Evolutionary conservation across 169 alveolate species (phyloP).

Genomic region (Cryptosporidium ryanae): DNA sequence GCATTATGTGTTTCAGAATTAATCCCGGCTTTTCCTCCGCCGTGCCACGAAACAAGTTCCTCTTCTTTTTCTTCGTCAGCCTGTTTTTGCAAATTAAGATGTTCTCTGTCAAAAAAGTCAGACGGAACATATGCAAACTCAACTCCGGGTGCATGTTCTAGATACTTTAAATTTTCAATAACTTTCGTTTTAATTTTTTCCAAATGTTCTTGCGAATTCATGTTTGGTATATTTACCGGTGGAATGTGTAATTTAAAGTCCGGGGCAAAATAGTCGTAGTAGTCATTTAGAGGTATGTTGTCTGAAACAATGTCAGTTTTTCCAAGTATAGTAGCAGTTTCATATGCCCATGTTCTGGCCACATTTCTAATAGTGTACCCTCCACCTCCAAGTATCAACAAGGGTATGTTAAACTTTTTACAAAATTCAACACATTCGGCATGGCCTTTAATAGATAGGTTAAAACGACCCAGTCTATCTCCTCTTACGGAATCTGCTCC

Average conservation of each 20-base stretch:
- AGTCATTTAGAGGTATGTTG: constrained; percentile 94
- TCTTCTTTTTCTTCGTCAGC: constrained; percentile 61
- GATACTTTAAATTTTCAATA: constrained; percentile 90
- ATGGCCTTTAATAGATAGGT: constrained; percentile 96
- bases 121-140: constrained; percentile 91
- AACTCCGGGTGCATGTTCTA: constrained; percentile 97
- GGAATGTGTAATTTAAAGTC: constrained; percentile 94
- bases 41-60: constrained; percentile 47
- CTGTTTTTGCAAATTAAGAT: constrained; percentile 30
- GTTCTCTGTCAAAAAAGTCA: constrained; percentile 86
- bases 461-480: constrained; percentile 97
- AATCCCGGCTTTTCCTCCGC: constrained; percentile 40
- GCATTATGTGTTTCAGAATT: background rate
- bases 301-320: constrained; percentile 89
- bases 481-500: constrained; percentile 98
- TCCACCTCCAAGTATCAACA: constrained; percentile 96
- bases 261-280: constrained; percentile 96
- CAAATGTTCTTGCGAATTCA: constrained; percentile 94
- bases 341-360: constrained; percentile 99
- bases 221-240: constrained; percentile 92
- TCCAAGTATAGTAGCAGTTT: constrained; percentile 95
- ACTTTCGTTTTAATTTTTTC: constrained; percentile 91
- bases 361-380: constrained; percentile 99
- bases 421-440: constrained; percentile 96
- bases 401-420: constrained; percentile 91